Evolutionary conservation across 345 rosid species (phyloP), one percentile per base, ranked within the genome.

Genomic region (Trapa bicornis): DNA sequence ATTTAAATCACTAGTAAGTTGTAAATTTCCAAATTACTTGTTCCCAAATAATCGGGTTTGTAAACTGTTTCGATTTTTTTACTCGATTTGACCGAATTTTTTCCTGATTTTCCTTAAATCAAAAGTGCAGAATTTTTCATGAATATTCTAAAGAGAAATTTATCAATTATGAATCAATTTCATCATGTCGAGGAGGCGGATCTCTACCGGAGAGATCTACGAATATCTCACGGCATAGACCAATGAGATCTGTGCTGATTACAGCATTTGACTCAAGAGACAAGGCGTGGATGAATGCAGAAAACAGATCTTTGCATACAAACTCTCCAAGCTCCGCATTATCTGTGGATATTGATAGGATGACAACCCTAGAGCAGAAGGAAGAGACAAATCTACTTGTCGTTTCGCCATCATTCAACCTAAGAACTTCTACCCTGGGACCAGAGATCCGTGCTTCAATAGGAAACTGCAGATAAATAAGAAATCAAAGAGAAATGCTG

Each of bases 331-430:
- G 95, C 71, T 91, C 91, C 66, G 52, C 70, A 61, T 82, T 84
- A 67, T 87, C 86, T 63, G 97, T 83, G 42, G 74, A 74, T 79
- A 94, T 82, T 29, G 89, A 84, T 64, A 89, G 73, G 71, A 79
- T 82, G 73, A 89, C 77, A 64, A 89, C 85, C 16, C 78, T 64
- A 66, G 86, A 79, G 78, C 89, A 91, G 57, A 89, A 94, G 71
- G 86, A 65, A 77, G 87, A 83, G 66, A 84, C 83, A 22, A 22
- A 22, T 87, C 88, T 94, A 35, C 87, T 73, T 66, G 85, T 82
- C 0, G 95, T 83, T 75, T 91, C 99, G 66, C 96, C 83, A 67
- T 90, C 96, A 6, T 96, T 91, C 99, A 97, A 94, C 45, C 85
- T 79, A 77, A 88, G 82, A 62, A 85, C 96, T 80, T 86, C 84